Percentiles rank a stretch among this genome's conserved stretches.
Conservation (phyloP, 441 rosid species). For the Gossypium lobatum region DNA sequence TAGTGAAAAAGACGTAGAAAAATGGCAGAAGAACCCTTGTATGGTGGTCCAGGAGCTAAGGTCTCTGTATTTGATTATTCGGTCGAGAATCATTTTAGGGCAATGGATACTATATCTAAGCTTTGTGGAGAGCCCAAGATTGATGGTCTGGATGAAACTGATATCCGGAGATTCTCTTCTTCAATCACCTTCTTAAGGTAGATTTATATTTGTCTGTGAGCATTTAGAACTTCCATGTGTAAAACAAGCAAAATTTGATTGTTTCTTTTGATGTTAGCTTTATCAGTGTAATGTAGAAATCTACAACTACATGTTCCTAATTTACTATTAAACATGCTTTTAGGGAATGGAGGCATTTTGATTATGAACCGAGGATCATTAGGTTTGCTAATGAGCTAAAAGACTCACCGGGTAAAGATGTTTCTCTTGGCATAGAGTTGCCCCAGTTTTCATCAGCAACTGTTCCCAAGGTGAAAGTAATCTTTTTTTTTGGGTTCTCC, state of each 20-base stretch:
- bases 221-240: neutral
- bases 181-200: slow-evolving; percentile 63
- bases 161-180: slow-evolving; percentile 40
- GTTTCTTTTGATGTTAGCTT: neutral
- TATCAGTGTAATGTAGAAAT: neutral
- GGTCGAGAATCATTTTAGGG: slow-evolving; percentile 54
- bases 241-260: neutral
- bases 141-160: slow-evolving; percentile 28
- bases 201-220: slow-evolving; percentile 2
- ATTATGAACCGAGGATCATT: slow-evolving; percentile 41
- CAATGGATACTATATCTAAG: slow-evolving; percentile 41
- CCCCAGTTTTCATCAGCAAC: slow-evolving; percentile 84
- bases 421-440: slow-evolving; percentile 28
- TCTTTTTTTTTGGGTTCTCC: neutral
- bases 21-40: slow-evolving; percentile 22
- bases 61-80: slow-evolving; percentile 63
- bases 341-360: slow-evolving; percentile 67
- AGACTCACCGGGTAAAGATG: slow-evolving; percentile 13
- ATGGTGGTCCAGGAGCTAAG: slow-evolving; percentile 18
- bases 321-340: slow-evolving; percentile 2
- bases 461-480: slow-evolving; percentile 51
- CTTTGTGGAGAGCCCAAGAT: slow-evolving; percentile 45
- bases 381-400: slow-evolving; percentile 45
- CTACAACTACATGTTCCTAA: neutral
- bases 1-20: neutral